phyloP scores from a whole-genome alignment of 352 stramenopile species.

The Phytophthora pistaciae region DNA sequence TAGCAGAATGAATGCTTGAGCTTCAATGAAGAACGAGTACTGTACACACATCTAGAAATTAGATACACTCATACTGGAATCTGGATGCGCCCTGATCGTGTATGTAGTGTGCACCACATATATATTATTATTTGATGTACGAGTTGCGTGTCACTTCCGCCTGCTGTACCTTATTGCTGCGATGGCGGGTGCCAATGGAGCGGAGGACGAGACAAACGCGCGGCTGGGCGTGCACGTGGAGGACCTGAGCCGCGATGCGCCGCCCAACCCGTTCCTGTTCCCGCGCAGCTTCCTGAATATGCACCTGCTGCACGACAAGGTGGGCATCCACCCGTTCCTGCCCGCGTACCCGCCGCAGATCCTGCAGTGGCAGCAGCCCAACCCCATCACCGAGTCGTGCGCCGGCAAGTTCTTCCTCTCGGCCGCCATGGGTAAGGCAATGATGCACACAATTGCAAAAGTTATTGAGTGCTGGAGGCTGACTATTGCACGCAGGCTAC shows the following conservation, averaged over 20 bases:
- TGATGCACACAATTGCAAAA: background rate
- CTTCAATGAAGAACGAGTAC: background rate
- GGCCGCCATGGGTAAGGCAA: conserved; percentile 64
- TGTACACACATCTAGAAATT: conserved; percentile 19
- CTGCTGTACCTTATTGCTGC: background rate
- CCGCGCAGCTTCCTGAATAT: conserved; percentile 65
- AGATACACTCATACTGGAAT: background rate
- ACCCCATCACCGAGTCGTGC: conserved; percentile 83
- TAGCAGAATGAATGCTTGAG: conserved; percentile 11
- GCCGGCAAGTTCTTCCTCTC: conserved; percentile 86
- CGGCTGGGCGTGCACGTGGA: conserved; percentile 62
- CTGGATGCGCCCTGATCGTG: background rate
- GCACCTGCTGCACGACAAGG: conserved; percentile 56
- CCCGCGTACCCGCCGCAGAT: conserved; percentile 74
- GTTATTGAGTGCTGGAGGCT: background rate
- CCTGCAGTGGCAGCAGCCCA: conserved; percentile 71
- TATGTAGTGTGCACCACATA: too few relatives aligned
- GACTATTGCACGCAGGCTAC: conserved; percentile 54
- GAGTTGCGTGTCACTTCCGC: background rate
- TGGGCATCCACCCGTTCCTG: conserved; percentile 77
- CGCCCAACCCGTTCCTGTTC: conserved; percentile 87
- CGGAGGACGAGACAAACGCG: conserved; percentile 61
- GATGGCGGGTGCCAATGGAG: conserved; percentile 17
- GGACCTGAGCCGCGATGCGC: conserved; percentile 62
- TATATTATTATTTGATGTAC: background rate